Evolutionary conservation across 768 basidiomycete genomes (phyloP), one percentile per base, ranked within the genome.

Genomic region (Dacryopinax primogenitus): DNA sequence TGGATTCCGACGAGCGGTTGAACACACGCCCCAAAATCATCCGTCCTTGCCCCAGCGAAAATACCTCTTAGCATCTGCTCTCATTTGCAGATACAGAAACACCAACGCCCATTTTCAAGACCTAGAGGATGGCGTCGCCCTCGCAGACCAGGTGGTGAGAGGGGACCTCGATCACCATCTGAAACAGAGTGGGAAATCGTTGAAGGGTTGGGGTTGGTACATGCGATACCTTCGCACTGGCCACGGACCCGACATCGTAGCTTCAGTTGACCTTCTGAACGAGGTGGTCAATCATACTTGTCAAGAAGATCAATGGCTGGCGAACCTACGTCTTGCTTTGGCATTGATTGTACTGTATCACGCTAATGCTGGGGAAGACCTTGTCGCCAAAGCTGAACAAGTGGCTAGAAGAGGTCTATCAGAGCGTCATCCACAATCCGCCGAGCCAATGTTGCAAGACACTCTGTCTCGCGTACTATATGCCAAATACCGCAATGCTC

Each of bases 401-500:
- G 51, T 58, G 15, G 51, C 51, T 3, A 11, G 51, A 18, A 30
- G 6, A 23, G 51, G 26, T 9, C 51, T 58, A 3, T 18, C 32
- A 30, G 51, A 58, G 9, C 13, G 32, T 2, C 51, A 58, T 21
- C 51, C 51, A 11, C 4, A 3, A 26, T 32, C 23, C 32, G 51
- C 51, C 21, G 51, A 58, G 51, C 51, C 51, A 21, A 58, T 58
- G 51, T 18, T 58, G 23, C 51, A 58, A 58, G 51, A 58, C 18
- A 30, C 51, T 30, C 12, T 58, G 26, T 58, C 51, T 7, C 51
- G 51, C 12, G 51, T 58, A 21, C 32, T 58, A 32, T 32, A 58
- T 30, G 32, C 51, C 51, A 58, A 58, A 30, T 58, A 58, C 18
- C 51, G 51, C 51, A 58, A 58, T 58, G 51, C 51, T 13, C 26